Evolutionary conservation across 106 monocot genomes (phyloP), one percentile per base, ranked within the genome.

Genomic region (Acanthochlamys bracteata): DNA sequence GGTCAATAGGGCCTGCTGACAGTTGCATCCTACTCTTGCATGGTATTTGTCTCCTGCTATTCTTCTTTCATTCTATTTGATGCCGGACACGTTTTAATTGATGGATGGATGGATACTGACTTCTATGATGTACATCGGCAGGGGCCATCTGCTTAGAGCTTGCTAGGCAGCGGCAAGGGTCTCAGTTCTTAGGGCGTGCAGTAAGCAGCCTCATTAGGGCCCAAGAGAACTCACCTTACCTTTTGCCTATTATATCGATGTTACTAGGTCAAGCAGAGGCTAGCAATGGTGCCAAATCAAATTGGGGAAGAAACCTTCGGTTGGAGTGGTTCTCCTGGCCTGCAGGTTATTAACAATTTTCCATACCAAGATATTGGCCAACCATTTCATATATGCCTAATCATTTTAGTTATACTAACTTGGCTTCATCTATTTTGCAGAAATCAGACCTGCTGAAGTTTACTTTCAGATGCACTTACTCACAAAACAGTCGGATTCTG

Each of bases 381-480:
- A 10, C 10, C 16, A 6, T 6, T 19, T 4, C 16, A 19, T 17
- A 54, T 4, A 11, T 54, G 10, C 7, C 53, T 54, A 54, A 54
- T 54, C 16, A 54, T 10, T 20, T 52, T 16, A 4, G 20, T 45
- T 40, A 3, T 56, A 23, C 25, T 40, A 64, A 17, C 56, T 42
- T 54, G 19, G 16, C 19, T 54, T 19, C 10, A 10, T 73, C 17
- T 67, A n/a, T 58, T 53, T 19, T 59, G 40, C 98, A 92, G 98
- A 88, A 76, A 77, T 68, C 74, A 83, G 92, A 60, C 98, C 91
- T 17, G 88, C 98, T 4, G 98, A 98, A 66, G 14, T 98, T 41
- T 91, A 88, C 65, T 92, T 92, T 53, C 98, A 85, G 68, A 89
- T 92, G 88, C 83, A 88, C 66, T 75, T 92, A 64, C 82, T 98